Conservation (phyloP, 1,284 basidiomycete genomes). For the Stygiomarasmius scandens region DNA sequence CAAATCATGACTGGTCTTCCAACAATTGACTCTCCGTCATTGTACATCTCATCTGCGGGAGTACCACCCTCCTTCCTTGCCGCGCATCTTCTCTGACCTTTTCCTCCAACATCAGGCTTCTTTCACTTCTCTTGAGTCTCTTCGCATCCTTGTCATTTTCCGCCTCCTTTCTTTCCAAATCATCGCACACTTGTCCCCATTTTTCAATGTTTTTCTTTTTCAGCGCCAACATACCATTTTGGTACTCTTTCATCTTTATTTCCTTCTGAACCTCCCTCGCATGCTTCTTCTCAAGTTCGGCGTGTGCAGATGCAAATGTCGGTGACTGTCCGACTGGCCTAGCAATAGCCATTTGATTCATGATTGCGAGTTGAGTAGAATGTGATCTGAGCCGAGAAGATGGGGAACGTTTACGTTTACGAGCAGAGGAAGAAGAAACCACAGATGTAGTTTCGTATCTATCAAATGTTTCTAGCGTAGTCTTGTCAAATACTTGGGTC, state of each 20-base stretch:
- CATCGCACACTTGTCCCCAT: not conserved
- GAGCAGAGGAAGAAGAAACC: not conserved
- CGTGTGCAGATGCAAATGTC: constrained; percentile 3
- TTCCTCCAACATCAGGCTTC: constrained; percentile 9
- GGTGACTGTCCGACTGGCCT: not conserved
- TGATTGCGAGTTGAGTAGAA: not conserved
- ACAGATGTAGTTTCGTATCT: not conserved
- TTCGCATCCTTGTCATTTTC: not conserved
- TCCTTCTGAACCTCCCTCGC: constrained; percentile 3
- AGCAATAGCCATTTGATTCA: not conserved
- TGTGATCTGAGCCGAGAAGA: constrained; percentile 6
- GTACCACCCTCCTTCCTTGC: constrained; percentile 9
- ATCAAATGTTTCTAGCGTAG: not conserved
- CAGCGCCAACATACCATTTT: not conserved
- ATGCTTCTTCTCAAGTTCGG: not conserved
- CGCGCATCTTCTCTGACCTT: constrained; percentile 7
- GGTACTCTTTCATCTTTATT: not conserved
- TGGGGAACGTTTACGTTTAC: not conserved
- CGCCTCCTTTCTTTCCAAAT: too few relatives aligned
- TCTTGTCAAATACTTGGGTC: not conserved
- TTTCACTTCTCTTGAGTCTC: constrained; percentile 1
- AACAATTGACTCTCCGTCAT: not conserved
- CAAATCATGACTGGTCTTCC: not conserved
- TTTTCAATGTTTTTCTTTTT: not conserved
- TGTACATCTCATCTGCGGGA: constrained; percentile 8